Evolutionary conservation across 345 rosid genomes (phyloP).

Genomic region (Linum tenue): DNA sequence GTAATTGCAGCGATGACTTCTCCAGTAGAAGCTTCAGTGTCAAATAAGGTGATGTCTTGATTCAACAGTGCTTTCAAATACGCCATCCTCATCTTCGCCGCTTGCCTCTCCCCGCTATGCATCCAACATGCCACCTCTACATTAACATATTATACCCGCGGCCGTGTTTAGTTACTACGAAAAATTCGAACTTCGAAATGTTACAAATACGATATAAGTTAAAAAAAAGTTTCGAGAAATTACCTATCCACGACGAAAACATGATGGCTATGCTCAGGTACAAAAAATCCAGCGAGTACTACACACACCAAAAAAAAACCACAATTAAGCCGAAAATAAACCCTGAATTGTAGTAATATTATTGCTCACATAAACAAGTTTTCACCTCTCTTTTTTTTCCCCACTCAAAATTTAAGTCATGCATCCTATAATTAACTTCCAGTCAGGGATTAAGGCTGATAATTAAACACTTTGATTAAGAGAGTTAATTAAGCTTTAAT

Average conservation of each 20-base stretch:
- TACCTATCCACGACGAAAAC: slow-evolving; percentile 91
- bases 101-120: slow-evolving; percentile 95
- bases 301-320: slow-evolving; percentile 15
- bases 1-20: slow-evolving; percentile 88
- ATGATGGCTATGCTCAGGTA: slow-evolving; percentile 80
- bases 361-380: too few relatives aligned
- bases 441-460: too few relatives aligned
- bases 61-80: slow-evolving; percentile 72
- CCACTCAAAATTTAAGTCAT: too few relatives aligned
- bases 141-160: neutral
- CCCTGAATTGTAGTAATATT: too few relatives aligned
- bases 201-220: neutral
- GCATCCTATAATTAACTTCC: too few relatives aligned
- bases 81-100: slow-evolving; percentile 91
- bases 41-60: slow-evolving; percentile 86
- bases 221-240: neutral
- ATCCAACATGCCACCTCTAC: slow-evolving; percentile 98
- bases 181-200: too few relatives aligned
- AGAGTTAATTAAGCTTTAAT: too few relatives aligned
- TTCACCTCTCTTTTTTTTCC: too few relatives aligned
- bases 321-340: too few relatives aligned
- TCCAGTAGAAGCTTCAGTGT: slow-evolving; percentile 86
- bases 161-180: neutral
- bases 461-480: too few relatives aligned
- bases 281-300: slow-evolving; percentile 96